A percentile compares a stretch with the other conserved stretches of the same genome.
Evolutionary conservation across 202 grass and related monocot genomes (phyloP).

Genomic region (Panicum hallii): DNA sequence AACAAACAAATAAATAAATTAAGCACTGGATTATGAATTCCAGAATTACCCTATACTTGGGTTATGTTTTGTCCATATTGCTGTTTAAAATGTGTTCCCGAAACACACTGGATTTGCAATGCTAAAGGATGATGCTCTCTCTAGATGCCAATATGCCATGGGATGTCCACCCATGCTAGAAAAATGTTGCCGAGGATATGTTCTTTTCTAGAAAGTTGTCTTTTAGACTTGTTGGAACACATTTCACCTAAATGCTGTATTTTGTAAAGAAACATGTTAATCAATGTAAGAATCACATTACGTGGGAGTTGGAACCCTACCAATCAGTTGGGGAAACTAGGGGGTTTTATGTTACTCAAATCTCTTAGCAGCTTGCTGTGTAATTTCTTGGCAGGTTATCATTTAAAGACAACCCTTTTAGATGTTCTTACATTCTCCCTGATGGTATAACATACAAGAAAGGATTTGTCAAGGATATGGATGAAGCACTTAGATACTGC

Average conservation of each 20-base stretch:
- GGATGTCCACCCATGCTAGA: background rate
- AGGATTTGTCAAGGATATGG: constrained; percentile 80
- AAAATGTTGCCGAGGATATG: background rate
- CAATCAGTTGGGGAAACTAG: background rate
- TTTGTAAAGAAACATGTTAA: background rate
- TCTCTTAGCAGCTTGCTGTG: constrained; percentile 18
- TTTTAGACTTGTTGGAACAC: background rate
- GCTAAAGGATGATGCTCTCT: too few species aligned
- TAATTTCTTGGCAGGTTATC: constrained; percentile 58
- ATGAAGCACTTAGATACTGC: constrained; percentile 76
- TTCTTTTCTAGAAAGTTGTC: background rate
- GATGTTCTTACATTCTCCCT: constrained; percentile 95
- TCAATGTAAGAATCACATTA: background rate
- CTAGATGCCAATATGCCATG: too few species aligned
- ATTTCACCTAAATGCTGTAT: background rate
- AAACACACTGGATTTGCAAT: background rate
- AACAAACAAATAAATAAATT: background rate
- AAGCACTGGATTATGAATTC: background rate
- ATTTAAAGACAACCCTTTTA: constrained; percentile 81
- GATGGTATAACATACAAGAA: constrained; percentile 89
- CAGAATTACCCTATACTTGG: constrained; percentile 7
- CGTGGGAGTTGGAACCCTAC: background rate
- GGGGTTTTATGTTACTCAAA: background rate
- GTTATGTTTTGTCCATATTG: background rate
- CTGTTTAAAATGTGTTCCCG: background rate